Evolutionary conservation across 2,329 filamentous ascomycete species (phyloP).

Genomic region (Colletotrichum australisinense): DNA sequence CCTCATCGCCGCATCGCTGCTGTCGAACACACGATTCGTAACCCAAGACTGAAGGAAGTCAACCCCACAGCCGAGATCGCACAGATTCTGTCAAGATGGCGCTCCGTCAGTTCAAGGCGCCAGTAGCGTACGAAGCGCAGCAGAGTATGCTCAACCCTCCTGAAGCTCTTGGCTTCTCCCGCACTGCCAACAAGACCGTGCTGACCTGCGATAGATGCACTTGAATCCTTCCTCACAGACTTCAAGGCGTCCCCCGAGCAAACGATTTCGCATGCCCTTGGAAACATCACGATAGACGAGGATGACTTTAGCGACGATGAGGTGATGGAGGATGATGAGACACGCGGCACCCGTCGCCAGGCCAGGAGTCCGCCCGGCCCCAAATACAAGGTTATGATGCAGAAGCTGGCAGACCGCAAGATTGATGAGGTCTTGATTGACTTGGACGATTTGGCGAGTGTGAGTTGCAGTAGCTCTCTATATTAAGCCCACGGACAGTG

Average conservation of each 20-base stretch:
- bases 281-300: constrained; percentile 87
- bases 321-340: constrained; percentile 86
- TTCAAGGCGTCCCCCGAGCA: constrained; percentile 85
- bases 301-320: constrained; percentile 91
- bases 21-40: background rate
- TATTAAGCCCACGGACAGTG: constrained; percentile 45
- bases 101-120: constrained; percentile 81
- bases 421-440: constrained; percentile 85
- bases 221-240: constrained; percentile 86
- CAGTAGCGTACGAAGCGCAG: constrained; percentile 90
- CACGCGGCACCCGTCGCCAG: constrained; percentile 57
- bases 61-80: background rate
- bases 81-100: constrained; percentile 70
- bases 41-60: background rate
- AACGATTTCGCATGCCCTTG: constrained; percentile 83
- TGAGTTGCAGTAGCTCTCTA: constrained; percentile 80
- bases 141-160: constrained; percentile 68
- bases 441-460: constrained; percentile 84
- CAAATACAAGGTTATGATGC: constrained; percentile 91
- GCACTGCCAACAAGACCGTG: constrained; percentile 20
- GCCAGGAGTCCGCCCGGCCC: constrained; percentile 70
- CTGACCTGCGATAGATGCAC: constrained; percentile 69
- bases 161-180: constrained; percentile 19
- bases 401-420: constrained; percentile 85
- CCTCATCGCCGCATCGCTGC: background rate